Conservation (phyloP, 208 protist genomes). For the Naegleria lovaniensis region DNA sequence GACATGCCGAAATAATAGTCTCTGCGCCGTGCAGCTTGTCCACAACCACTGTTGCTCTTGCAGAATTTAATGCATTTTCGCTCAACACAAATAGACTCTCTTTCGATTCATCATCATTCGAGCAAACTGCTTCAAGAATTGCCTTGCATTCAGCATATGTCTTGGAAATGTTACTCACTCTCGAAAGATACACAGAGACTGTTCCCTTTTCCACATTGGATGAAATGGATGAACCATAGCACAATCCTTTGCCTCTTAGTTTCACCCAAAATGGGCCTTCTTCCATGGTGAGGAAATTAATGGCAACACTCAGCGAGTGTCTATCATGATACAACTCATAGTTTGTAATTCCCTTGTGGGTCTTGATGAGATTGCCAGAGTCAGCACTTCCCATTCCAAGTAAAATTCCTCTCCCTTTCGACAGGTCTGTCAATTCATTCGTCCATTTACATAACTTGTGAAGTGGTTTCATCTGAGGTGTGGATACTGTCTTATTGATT, state of each 20-base stretch:
- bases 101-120: not conserved
- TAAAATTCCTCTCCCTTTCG: not conserved
- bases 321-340: not conserved
- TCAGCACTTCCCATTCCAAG: conserved; percentile 27
- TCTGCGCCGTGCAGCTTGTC: not conserved
- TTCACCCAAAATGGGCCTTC: conserved; percentile 51
- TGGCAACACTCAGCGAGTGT: conserved; percentile 36
- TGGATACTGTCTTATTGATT: not conserved
- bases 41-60: not conserved
- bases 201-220: conserved; percentile 23
- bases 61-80: not conserved
- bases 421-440: not conserved
- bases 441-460: not conserved
- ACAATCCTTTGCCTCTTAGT: conserved; percentile 44
- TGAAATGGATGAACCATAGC: conserved; percentile 31
- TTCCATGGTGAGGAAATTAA: conserved; percentile 38
- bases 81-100: not conserved
- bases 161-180: not conserved
- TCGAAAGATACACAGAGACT: not conserved
- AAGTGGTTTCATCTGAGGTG: not conserved
- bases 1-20: not conserved
- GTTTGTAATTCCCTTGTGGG: not conserved
- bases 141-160: conserved; percentile 1
- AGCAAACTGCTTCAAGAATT: not conserved
- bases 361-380: conserved; percentile 33